phyloP scores from a whole-genome alignment of 2,329 filamentous ascomycete species.

The Cryphonectria carpinicola region DNA sequence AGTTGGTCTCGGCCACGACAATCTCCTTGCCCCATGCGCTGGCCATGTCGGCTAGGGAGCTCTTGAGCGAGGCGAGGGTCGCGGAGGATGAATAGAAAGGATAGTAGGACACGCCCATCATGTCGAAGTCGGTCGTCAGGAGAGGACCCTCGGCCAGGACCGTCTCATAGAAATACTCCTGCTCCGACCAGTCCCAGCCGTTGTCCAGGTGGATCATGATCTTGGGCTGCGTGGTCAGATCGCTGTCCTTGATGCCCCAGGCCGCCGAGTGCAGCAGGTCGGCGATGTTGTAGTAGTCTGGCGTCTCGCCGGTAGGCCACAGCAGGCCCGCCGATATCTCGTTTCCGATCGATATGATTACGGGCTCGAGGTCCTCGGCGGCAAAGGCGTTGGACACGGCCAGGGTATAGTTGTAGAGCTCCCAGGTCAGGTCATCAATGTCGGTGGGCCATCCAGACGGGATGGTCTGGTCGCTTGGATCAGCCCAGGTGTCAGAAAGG shows the following conservation, averaged over 20 bases:
- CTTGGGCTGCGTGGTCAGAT: conserved; percentile 60
- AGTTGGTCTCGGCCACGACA: conserved; percentile 71
- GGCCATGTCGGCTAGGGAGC: conserved; percentile 61
- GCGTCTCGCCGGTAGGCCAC: conserved; percentile 65
- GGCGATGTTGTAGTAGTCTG: conserved; percentile 63
- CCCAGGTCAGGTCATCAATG: conserved; percentile 61
- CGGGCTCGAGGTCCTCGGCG: conserved; percentile 55
- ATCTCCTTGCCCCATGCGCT: conserved; percentile 66
- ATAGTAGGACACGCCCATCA: conserved; percentile 75
- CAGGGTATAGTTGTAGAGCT: conserved; percentile 71
- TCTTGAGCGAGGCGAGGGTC: conserved; percentile 60
- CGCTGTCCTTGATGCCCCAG: conserved; percentile 66
- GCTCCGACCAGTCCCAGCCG: conserved; percentile 71
- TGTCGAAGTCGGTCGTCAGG: conserved; percentile 62
- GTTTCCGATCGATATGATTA: conserved; percentile 73
- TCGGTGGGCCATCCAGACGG: conserved; percentile 67
- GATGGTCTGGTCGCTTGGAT: conserved; percentile 64
- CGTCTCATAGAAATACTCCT: conserved; percentile 63
- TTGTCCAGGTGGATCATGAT: conserved; percentile 79
- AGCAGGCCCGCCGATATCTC: conserved; percentile 71
- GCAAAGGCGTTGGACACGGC: conserved; percentile 66
- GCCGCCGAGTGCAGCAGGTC: conserved; percentile 66
- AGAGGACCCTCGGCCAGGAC: conserved; percentile 58
- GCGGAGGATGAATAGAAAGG: conserved; percentile 68
- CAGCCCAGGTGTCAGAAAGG: conserved; percentile 73